Conservation (phyloP, 2,329 filamentous ascomycete species). For the Colletotrichum viniferum region DNA sequence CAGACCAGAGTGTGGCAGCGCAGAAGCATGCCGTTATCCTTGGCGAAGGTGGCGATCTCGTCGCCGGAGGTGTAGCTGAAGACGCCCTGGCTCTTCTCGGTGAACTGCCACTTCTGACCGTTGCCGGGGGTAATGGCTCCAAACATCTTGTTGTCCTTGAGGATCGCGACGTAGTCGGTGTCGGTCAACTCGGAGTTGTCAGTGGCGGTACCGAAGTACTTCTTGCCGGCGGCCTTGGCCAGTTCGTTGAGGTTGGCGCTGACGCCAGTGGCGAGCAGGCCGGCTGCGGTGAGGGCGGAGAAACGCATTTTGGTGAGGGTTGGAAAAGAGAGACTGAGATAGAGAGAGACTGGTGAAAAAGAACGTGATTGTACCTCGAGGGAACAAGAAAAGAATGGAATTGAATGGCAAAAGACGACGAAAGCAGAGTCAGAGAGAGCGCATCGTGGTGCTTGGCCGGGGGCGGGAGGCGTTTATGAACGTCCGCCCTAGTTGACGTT, state of each 20-base stretch:
- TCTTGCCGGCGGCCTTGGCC: conserved; percentile 29
- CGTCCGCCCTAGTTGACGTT: neutral
- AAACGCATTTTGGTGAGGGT: conserved; percentile 1
- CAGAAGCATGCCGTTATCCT: conserved; percentile 29
- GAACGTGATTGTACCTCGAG: neutral
- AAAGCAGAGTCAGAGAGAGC: neutral
- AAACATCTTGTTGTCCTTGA: conserved; percentile 64
- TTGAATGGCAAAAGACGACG: conserved; percentile 2
- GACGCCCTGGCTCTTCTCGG: conserved; percentile 57
- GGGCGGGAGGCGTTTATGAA: neutral
- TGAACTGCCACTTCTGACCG: conserved; percentile 67
- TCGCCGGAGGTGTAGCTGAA: conserved; percentile 67
- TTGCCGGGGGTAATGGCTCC: conserved; percentile 70
- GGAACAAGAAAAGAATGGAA: conserved; percentile 1
- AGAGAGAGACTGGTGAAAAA: neutral
- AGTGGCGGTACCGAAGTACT: conserved; percentile 70
- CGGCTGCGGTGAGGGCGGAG: conserved; percentile 12
- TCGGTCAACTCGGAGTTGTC: conserved; percentile 60
- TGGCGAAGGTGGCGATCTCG: conserved; percentile 49
- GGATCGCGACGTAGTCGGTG: conserved; percentile 55
- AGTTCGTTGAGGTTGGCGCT: conserved; percentile 39
- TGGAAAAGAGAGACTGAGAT: neutral
- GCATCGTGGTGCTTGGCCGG: neutral
- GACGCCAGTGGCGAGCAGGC: conserved; percentile 16
- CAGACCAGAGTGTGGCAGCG: conserved; percentile 55